These are phyloP conservation scores for Pyrenophora graminea DNA, from an alignment of 2,329 filamentous ascomycete species.

Conservation along the genomic window DNA sequence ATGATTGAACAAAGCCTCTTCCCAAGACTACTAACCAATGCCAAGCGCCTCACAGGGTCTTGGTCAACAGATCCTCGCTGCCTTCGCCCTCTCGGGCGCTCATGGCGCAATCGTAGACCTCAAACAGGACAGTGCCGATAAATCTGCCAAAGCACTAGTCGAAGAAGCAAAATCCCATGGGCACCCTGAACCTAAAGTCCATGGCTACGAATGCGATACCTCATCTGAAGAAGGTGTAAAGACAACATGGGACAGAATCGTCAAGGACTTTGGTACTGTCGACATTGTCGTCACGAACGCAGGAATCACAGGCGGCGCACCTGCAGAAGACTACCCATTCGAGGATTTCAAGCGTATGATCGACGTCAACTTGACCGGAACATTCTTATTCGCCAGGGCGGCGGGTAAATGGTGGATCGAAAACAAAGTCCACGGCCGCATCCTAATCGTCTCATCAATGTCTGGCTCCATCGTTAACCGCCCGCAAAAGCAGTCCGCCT, in stretches of 20 bases:
- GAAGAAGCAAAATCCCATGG: conserved; percentile 12
- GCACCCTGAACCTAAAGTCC: conserved; percentile 33
- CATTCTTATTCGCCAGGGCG: conserved; percentile 73
- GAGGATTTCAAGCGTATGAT: conserved; percentile 78
- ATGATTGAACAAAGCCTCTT: not conserved
- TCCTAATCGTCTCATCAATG: conserved; percentile 75
- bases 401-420: conserved; percentile 65
- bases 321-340: conserved; percentile 75
- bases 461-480: conserved; percentile 52
- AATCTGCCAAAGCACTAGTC: conserved; percentile 10
- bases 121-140: conserved; percentile 24
- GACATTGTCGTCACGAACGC: conserved; percentile 49
- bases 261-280: conserved; percentile 42
- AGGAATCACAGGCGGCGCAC: conserved; percentile 51
- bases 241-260: conserved; percentile 40
- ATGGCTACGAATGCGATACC: conserved; percentile 48
- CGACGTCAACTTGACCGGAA: conserved; percentile 81
- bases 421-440: conserved; percentile 70
- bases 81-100: conserved; percentile 36
- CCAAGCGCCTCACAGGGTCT: conserved; percentile 34
- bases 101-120: conserved; percentile 43
- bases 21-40: not conserved
- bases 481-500: conserved; percentile 77
- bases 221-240: conserved; percentile 45
- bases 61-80: conserved; percentile 38